These are phyloP conservation scores for Blechomonas ayalai DNA, from an alignment of 208 protist species.

Conservation along the genomic window DNA sequence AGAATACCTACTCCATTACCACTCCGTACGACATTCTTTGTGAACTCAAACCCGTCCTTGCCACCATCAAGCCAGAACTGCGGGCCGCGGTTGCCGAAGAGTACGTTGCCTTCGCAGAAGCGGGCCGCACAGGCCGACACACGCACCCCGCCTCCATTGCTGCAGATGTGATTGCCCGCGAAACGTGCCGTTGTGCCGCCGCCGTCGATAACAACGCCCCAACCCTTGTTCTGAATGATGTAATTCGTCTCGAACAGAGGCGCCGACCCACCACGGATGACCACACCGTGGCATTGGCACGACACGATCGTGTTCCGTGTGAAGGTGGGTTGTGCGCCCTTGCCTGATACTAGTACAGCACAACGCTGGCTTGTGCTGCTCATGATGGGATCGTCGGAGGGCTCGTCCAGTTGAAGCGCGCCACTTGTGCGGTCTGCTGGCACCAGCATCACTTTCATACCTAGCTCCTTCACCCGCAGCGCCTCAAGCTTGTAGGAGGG, in stretches of 20 bases:
- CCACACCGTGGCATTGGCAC: slow-evolving; percentile 22
- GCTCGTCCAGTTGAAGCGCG: slow-evolving; percentile 1
- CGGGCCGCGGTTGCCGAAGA: slow-evolving; percentile 24
- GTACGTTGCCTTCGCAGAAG: slow-evolving; percentile 12
- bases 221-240: slow-evolving; percentile 29
- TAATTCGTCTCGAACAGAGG: slow-evolving; percentile 34
- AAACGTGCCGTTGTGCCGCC: slow-evolving; percentile 8
- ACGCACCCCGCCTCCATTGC: slow-evolving; percentile 14
- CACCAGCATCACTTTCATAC: slow-evolving; percentile 17
- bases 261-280: slow-evolving; percentile 7
- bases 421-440: slow-evolving; percentile 4
- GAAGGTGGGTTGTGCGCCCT: slow-evolving; percentile 13
- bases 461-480: slow-evolving; percentile 18
- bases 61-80: slow-evolving; percentile 19
- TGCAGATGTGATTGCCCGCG: neutral
- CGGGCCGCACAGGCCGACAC: slow-evolving; percentile 9
- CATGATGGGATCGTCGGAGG: slow-evolving; percentile 3
- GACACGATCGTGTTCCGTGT: slow-evolving; percentile 23
- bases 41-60: slow-evolving; percentile 9
- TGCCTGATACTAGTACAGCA: slow-evolving; percentile 15
- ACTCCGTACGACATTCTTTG: slow-evolving; percentile 12
- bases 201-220: slow-evolving; percentile 25
- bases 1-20: slow-evolving; percentile 17
- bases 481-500: slow-evolving; percentile 23
- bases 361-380: slow-evolving; percentile 1